phyloP scores from a whole-genome alignment of 1,284 basidiomycete genomes.

The Dichomitus squalens region DNA sequence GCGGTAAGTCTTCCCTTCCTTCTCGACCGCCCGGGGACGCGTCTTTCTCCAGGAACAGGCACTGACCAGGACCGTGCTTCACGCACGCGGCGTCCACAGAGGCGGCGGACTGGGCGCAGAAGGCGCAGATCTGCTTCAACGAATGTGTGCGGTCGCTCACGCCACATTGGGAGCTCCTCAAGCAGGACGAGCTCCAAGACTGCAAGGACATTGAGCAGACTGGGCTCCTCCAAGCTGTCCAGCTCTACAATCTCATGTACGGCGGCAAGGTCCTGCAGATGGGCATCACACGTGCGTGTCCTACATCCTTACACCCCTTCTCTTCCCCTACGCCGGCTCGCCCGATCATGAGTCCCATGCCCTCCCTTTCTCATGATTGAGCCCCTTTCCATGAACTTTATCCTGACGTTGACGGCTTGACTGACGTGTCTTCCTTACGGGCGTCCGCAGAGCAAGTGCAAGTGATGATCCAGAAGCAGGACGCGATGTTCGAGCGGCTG shows the following conservation, averaged over 20 bases:
- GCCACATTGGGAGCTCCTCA: conserved; percentile 24
- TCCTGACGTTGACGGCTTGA: neutral
- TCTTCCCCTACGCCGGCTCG: neutral
- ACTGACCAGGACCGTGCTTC: too few species aligned
- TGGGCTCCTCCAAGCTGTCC: conserved; percentile 27
- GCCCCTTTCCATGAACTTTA: neutral
- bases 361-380: neutral
- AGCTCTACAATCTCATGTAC: conserved; percentile 30
- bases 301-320: neutral
- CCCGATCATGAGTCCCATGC: neutral
- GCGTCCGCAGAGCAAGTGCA: conserved; percentile 22
- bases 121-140: conserved; percentile 29
- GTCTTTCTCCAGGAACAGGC: too few species aligned
- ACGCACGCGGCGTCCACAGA: conserved; percentile 10
- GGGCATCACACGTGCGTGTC: conserved; percentile 29
- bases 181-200: conserved; percentile 18
- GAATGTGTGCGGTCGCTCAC: conserved; percentile 23
- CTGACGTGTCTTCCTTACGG: neutral
- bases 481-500: conserved; percentile 28
- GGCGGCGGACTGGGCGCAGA: conserved; percentile 26
- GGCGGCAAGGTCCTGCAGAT: conserved; percentile 26
- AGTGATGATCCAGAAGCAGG: conserved; percentile 28
- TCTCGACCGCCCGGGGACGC: too few species aligned
- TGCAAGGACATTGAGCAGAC: conserved; percentile 22
- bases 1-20: conserved; percentile 14